Evolutionary conservation across 2,329 filamentous ascomycete genomes (phyloP), one percentile per base, ranked within the genome.

Genomic region (Penicillium hesseltinei): DNA sequence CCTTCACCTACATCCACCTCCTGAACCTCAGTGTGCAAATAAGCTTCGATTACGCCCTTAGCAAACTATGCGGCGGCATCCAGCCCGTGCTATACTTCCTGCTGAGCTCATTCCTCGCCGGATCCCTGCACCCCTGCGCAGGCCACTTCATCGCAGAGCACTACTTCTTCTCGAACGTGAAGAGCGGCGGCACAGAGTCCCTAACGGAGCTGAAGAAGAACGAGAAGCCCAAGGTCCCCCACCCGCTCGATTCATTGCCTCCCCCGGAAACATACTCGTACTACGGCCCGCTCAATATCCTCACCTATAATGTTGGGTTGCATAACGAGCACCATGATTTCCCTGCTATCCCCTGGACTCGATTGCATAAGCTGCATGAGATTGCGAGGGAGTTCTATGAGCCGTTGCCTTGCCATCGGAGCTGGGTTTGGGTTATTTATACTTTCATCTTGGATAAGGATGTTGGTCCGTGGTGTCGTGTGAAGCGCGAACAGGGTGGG

Each of bases 261-360:
- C 83, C 96, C 5, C 92, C 94, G 2, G 94, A 99, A 81, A 99
- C 94, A 1, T 99, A 91, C 79, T 93, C 89, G 47, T 99, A 99
- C 83, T 99, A 99, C 73, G 94, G 94, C 0, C 85, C 89, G 0
- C 83, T 97, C 63, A 99, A 99, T 78, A 77, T 92, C 68, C 78
- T 99, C 49, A 96, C 92, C 0, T 99, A 97, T 82, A 99, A 99
- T 68, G 94, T 99, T 45, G 94, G 94, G 52, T 80, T 97, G 70
- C 94, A 99, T 81, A 99, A 99, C 73, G 94, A 99, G 81, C 94
- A 99, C 77, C 94, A 99, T 75, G 94, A 99, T 76, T 99, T 99
- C 78, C 94, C 94, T 11, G 94, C 94, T 47, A 85, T 99, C 46
- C 93, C 94, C 0, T 99, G 94, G 94, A 97, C 92, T 10, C 83